phyloP scores from a whole-genome alignment of 75 land plant species.

The Chamaecyparis obtusa region DNA sequence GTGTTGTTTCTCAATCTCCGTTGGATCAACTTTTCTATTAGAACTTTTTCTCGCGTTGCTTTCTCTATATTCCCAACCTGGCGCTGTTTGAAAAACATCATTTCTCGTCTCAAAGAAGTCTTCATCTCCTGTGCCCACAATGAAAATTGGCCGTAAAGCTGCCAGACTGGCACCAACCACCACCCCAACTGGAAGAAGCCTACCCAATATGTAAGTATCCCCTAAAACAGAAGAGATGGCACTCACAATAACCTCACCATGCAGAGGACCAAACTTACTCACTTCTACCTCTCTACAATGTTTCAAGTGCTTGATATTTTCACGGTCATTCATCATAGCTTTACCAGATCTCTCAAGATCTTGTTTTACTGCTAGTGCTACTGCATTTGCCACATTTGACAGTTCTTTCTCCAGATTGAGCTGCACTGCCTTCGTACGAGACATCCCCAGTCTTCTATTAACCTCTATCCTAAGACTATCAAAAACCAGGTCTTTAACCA shows the following conservation, averaged over 20 bases:
- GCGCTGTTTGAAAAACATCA: not conserved
- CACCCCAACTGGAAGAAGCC: constrained; percentile 77
- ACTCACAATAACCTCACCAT: constrained; percentile 32
- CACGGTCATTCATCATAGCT: constrained; percentile 6
- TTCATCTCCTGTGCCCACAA: constrained; percentile 28
- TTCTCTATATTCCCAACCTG: not conserved
- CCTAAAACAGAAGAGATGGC: constrained; percentile 52
- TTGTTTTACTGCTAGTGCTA: constrained; percentile 36
- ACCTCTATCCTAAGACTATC: constrained; percentile 78
- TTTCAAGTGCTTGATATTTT: constrained; percentile 2
- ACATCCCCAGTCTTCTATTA: constrained; percentile 47
- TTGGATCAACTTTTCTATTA: not conserved
- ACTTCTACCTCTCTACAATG: not conserved
- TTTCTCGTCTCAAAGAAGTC: not conserved
- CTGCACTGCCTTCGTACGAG: constrained; percentile 32
- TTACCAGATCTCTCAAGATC: constrained; percentile 1
- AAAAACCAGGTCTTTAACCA: constrained; percentile 37
- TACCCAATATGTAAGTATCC: constrained; percentile 44
- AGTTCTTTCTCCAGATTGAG: constrained; percentile 53
- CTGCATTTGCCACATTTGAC: constrained; percentile 57
- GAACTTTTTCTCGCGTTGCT: not conserved
- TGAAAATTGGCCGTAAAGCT: constrained; percentile 53
- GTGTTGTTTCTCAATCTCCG: constrained; percentile 1
- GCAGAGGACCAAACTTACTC: constrained; percentile 31
- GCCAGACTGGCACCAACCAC: constrained; percentile 76